Conservation (phyloP, 176 grass and related monocot genomes). For the Raddia guianensis region DNA sequence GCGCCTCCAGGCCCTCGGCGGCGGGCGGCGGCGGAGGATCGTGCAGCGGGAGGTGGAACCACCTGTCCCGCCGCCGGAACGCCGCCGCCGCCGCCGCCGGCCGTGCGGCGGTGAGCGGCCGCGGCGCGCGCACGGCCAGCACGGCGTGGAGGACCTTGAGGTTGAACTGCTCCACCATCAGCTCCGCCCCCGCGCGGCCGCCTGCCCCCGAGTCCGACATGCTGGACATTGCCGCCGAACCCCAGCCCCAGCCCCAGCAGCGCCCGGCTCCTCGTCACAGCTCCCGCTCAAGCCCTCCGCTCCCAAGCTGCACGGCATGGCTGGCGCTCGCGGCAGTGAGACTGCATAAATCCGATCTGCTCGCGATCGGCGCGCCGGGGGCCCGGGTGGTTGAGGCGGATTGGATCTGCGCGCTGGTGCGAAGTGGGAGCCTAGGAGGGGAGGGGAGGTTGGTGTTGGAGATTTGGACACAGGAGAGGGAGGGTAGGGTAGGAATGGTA, state of each 20-base stretch:
- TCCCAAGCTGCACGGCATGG: slow-evolving; percentile 47
- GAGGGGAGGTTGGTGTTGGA: slow-evolving; percentile 28
- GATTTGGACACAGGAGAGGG: slow-evolving; percentile 36
- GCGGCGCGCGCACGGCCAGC: slow-evolving; percentile 70
- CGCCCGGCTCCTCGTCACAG: neutral
- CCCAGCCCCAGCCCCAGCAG: neutral
- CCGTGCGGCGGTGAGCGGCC: slow-evolving; percentile 30
- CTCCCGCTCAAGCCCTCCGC: slow-evolving; percentile 35
- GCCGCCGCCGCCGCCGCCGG: slow-evolving; percentile 20
- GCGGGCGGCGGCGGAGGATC: slow-evolving; percentile 61
- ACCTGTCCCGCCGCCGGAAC: slow-evolving; percentile 58
- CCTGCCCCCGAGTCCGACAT: slow-evolving; percentile 59
- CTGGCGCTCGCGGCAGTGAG: slow-evolving; percentile 51
- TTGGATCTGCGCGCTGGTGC: slow-evolving; percentile 45
- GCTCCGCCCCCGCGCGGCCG: slow-evolving; percentile 59
- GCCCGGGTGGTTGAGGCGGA: slow-evolving; percentile 21
- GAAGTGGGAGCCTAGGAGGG: neutral
- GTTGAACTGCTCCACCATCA: slow-evolving; percentile 83
- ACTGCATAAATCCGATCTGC: slow-evolving; percentile 63
- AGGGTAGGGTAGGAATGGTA: neutral
- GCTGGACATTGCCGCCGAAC: slow-evolving; percentile 47
- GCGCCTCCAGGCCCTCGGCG: slow-evolving; percentile 51
- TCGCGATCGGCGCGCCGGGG: slow-evolving; percentile 11
- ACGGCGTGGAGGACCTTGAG: slow-evolving; percentile 85
- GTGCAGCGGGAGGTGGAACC: slow-evolving; percentile 75